These are phyloP conservation scores for Dovyalis caffra DNA, from an alignment of 345 rosid species.

Conservation along the genomic window DNA sequence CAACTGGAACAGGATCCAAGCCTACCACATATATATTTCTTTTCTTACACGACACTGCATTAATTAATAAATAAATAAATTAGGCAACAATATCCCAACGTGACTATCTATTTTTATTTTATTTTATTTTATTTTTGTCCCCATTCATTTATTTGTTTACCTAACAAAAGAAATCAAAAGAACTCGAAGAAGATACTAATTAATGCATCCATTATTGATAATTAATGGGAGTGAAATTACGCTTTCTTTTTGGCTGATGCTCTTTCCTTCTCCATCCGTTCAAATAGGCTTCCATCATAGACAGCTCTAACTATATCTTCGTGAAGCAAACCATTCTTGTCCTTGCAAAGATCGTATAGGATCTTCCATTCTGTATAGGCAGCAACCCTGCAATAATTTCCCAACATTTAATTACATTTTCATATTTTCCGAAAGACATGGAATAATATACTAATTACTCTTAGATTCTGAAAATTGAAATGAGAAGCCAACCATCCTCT, in stretches of 20 bases:
- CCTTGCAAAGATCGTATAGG: slow-evolving; percentile 56
- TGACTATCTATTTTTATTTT: not conserved
- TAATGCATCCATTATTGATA: not conserved
- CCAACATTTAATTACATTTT: not conserved
- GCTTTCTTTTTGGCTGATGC: slow-evolving; percentile 47
- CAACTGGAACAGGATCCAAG: not conserved
- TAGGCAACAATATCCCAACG: not conserved
- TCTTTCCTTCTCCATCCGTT: slow-evolving; percentile 52
- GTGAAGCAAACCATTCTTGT: slow-evolving; percentile 61
- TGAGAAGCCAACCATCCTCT: slow-evolving; percentile 48
- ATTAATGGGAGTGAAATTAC: slow-evolving; percentile 16
- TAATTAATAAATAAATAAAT: not conserved
- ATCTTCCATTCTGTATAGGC: slow-evolving; percentile 71
- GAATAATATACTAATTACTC: not conserved
- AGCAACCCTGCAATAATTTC: slow-evolving; percentile 45
- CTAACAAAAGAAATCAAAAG: not conserved
- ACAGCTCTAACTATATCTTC: slow-evolving; percentile 59
- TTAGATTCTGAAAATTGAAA: not conserved
- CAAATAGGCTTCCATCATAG: slow-evolving; percentile 82
- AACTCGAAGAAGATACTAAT: not conserved
- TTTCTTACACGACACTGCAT: slow-evolving; percentile 10
- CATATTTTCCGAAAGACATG: not conserved
- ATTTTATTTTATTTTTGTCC: too few species aligned
- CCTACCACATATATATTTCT: not conserved
- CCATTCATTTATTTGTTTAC: not conserved